Evolutionary conservation across 2,329 filamentous ascomycete species (phyloP).

Genomic region (Penicillium griseofulvum): DNA sequence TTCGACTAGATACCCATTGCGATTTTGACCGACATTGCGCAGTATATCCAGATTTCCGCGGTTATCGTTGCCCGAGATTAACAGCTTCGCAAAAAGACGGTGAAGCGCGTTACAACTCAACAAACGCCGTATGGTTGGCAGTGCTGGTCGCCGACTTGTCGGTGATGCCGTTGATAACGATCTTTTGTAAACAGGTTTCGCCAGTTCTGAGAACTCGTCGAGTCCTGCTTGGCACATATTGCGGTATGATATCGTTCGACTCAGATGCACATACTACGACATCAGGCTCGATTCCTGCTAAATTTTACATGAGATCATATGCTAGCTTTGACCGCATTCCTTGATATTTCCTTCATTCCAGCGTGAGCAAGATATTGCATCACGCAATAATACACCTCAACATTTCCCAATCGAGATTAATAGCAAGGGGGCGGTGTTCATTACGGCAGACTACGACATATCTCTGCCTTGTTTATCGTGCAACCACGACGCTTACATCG

Average conservation of each 20-base stretch:
- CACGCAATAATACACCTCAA: not conserved
- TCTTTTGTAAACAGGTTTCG: not conserved
- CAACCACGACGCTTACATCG: not conserved
- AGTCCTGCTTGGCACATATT: not conserved
- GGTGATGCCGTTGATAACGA: not conserved
- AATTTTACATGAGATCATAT: not conserved
- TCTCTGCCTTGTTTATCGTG: not conserved
- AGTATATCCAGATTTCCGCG: conserved; percentile 19
- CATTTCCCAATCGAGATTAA: not conserved
- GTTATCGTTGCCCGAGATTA: conserved; percentile 14
- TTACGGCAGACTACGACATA: not conserved
- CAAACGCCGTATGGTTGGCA: conserved; percentile 1
- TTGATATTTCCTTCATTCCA: not conserved
- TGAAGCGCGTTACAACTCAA: conserved; percentile 17
- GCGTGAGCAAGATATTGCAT: conserved; percentile 5
- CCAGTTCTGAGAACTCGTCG: not conserved
- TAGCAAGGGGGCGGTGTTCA: not conserved
- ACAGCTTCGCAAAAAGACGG: conserved; percentile 24
- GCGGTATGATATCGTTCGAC: not conserved
- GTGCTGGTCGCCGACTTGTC: conserved; percentile 6
- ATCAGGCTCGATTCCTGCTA: not conserved
- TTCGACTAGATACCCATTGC: conserved; percentile 14
- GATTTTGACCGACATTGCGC: conserved; percentile 15
- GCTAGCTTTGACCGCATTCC: not conserved
- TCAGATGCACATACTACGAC: not conserved